Evolutionary conservation across 495 filamentous ascomycete genomes (phyloP), one percentile per base, ranked within the genome.

Genomic region (Penicillium paxilli): DNA sequence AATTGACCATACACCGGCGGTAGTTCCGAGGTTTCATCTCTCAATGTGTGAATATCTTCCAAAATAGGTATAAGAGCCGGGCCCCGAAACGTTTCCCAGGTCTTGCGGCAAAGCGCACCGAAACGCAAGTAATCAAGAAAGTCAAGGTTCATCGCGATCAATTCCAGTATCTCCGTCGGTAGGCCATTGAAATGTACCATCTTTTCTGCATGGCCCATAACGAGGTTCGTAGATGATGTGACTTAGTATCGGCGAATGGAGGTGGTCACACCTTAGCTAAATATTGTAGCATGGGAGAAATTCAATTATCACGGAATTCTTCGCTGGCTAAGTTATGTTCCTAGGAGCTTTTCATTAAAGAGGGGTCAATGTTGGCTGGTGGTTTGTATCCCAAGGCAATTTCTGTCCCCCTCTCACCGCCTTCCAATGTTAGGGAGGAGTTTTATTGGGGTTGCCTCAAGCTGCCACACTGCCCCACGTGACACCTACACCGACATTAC

Each of bases 71-170:
- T 37, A 37, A 37, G 33, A 37, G 33, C n/a, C 16, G 33, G 5
- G 5, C 2, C 1, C 1, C 33, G 1, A n/a, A 37, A 37, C 5
- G 17, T 2, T 2, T 1, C 1, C 50, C 50, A 52, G 33, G 40
- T 52, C 32, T 9, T 22, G 11, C 6, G 41, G 40, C 40, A 52
- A 52, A 52, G 19, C 28, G 40, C 40, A 45, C 41, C 20, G 50
- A 52, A 52, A 32, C 20, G 50, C 26, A 52, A 45, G 50, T 52
- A 52, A 52, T 52, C 50, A 33, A n/a, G 40, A 52, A 52, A 22
- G 50, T 24, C 17, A 35, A 52, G 50, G 12, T 45, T 52, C 41
- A 45, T 52, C 26, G 50, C 50, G 50, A 52, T 52, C 26, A 44
- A 37, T 35, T 52, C 50, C 40, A 52, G 33, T 2, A 52, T 35